Base-by-base conservation (phyloP, 1,139 yeast genomes). In the Debaryomyces robertsiae region DNA sequence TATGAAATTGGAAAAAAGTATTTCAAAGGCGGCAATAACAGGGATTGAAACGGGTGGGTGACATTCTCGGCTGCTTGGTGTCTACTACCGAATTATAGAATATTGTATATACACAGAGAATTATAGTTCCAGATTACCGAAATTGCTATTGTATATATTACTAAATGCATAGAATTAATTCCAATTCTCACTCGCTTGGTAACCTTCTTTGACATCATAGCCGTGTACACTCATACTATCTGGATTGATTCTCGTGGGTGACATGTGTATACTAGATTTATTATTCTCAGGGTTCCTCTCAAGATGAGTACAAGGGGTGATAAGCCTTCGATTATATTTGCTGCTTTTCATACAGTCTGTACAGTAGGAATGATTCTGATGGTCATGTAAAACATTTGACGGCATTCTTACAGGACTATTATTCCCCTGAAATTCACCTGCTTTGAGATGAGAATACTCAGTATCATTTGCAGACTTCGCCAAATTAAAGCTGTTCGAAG, bases 1-100 rank as follows among this genome's bases (percentile, higher is more conserved):
- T 93, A 93, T 61, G 98, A 93, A 60, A 71, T 91, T 39, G 88
- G 95, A 24, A 94, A 94, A 62, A 79, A 77, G 53, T 67, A 84
- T 30, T 79, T 84, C 55, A 63, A 55, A 36, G 55, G 55, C 39
- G 65, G 54, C 10, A 54, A 54, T 37, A 39, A 16, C 22, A 29
- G 15, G 18, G 28, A 40, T 22, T 40, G 32, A 28, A 24, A 29
- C 9, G 9, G 10, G 24, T 28, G 16, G 17, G 9, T n/a, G 10
- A 23, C 28, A 29, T 16, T 28, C 10, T 28, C 13, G 24, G 9
- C 15, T n/a, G 28, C 22, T 27, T 2, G 22, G 35, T 18, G 24
- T 30, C 27, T 14, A 28, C 30, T 7, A 19, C n/a, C 13, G 6
- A 17, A 25, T 32, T 19, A 37, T 37, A 31, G 32, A 31, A 17